Evolutionary conservation across 2,329 filamentous ascomycete species (phyloP).

Genomic region (Aphanoascus verrucosus): DNA sequence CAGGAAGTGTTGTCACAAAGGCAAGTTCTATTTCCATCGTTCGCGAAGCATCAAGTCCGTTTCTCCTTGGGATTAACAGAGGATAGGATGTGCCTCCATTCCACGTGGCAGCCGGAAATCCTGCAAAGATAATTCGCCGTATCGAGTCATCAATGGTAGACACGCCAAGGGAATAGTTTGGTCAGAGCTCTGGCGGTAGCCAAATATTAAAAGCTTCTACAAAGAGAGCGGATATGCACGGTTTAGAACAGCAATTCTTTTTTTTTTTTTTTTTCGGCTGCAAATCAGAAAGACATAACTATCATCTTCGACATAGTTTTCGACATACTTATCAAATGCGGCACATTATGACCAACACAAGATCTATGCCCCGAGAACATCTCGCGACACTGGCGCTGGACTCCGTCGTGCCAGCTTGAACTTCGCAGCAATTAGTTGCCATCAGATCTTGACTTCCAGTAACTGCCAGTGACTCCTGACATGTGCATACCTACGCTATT

Average conservation of each 20-base stretch:
- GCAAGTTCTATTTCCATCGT: constrained; percentile 22
- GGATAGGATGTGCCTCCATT: constrained; percentile 34
- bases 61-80: constrained; percentile 5
- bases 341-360: constrained; percentile 9
- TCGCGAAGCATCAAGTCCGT: too few relatives aligned
- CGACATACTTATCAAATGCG: too few relatives aligned
- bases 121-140: constrained; percentile 30
- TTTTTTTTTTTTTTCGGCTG: too few relatives aligned
- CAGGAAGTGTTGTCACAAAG: constrained; percentile 75
- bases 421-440: too few relatives aligned
- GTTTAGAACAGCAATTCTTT: background rate
- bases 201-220: background rate
- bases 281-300: too few relatives aligned
- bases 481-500: too few relatives aligned
- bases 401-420: too few relatives aligned
- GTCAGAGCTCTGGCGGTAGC: background rate
- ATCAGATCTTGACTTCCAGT: too few relatives aligned
- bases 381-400: too few relatives aligned
- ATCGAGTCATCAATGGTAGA: constrained; percentile 30
- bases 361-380: too few relatives aligned
- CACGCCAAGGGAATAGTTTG: constrained; percentile 10
- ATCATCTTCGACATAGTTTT: too few relatives aligned
- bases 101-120: constrained; percentile 34
- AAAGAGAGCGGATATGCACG: background rate
- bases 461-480: too few relatives aligned